Evolutionary conservation across 2,329 filamentous ascomycete genomes (phyloP), one percentile per base, ranked within the genome.

Genomic region (Saccharata proteae): DNA sequence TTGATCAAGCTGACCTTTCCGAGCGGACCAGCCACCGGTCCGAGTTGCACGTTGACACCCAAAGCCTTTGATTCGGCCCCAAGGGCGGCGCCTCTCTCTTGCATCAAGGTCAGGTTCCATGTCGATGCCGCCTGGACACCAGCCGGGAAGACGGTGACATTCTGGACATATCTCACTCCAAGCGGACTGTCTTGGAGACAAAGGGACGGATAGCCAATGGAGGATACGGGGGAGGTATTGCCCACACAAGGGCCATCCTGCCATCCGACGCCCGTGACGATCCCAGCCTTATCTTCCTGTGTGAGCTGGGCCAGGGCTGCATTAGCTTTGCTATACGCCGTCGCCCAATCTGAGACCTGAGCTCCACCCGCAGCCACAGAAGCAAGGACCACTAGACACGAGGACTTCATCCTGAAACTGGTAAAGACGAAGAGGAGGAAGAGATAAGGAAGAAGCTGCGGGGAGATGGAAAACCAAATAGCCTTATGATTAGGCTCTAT

Each of bases 31-130:
- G 57, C 43, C 32, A 65, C 52, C 14, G 60, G 61, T 0, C 57
- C 60, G 3, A 64, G 51, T 4, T 55, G 43, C 6, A 64, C 47
- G 38, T 64, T 49, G 8, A 59, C 47, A 11, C 61, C 62, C 29
- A 63, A 52, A 14, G 38, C 50, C 32, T 55, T 61, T 30, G 55
- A 52, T 37, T 64, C 61, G 2, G 41, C 39, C 9, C 53, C 53
- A 5, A 57, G 37, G 23, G 53, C 55, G 4, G 36, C 34, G n/a
- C 53, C 53, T 11, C 52, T 43, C 35, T 55, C 44, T 5, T 46
- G 41, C 12, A 55, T 47, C n/a, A 57, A 43, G 8, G 44, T 41
- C 11, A 44, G 32, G 34, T 51, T 56, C 57, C 46, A 59, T 5
- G 59, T 61, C 15, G 48, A 46, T 8, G 51, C 52, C 3, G 49